phyloP scores from a whole-genome alignment of 306 rosid genomes.

The Castanopsis chinensis region DNA sequence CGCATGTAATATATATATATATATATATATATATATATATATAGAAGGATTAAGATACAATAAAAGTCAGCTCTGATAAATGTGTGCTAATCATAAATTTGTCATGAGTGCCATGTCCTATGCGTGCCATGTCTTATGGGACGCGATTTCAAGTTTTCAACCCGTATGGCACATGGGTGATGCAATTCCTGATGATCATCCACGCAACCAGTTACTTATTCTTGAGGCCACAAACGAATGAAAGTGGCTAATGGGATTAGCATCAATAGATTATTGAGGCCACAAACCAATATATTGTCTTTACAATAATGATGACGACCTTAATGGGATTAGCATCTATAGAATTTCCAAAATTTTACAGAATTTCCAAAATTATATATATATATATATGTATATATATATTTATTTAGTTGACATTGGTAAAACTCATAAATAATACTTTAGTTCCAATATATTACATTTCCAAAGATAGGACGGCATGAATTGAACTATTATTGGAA shows the following conservation, averaged over 20 bases:
- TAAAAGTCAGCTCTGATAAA: constrained; percentile 23
- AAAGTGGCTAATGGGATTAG: background rate
- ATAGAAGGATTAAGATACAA: constrained; percentile 13
- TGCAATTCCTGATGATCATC: constrained; percentile 18
- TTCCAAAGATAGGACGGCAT: no score
- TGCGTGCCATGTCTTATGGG: constrained; percentile 42
- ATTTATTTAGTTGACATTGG: no score
- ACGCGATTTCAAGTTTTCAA: constrained; percentile 9
- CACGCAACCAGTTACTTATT: background rate
- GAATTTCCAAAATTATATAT: no score
- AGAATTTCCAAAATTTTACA: no score
- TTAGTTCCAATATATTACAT: no score
- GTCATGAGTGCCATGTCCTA: constrained; percentile 29
- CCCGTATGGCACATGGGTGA: constrained; percentile 43
- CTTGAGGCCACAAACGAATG: background rate
- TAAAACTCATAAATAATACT: no score
- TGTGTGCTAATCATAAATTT: background rate
- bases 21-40: background rate
- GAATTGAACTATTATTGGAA: no score
- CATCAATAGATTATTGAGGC: background rate
- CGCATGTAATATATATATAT: constrained; percentile 2
- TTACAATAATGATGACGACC: background rate
- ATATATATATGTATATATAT: no score
- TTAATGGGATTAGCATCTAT: no score
- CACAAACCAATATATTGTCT: background rate